Evolutionary conservation across 2,329 filamentous ascomycete species (phyloP), one percentile per base, ranked within the genome.

Genomic region (Colletotrichum plurivorum): DNA sequence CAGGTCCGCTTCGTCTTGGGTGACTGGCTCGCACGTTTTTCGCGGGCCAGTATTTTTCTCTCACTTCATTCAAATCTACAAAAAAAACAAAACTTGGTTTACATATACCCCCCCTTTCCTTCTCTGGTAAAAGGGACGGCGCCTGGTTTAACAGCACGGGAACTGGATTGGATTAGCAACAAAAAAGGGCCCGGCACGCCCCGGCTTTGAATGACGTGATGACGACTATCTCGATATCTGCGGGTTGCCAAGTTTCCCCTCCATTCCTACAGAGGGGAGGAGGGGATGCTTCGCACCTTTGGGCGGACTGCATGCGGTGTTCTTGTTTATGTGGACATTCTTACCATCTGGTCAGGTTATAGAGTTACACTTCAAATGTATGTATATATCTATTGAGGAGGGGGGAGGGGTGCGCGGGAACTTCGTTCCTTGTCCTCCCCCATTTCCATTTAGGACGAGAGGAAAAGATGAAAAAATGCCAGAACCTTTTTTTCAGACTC

Each of bases 211-310:
- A 70, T 69, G 67, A 70, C 36, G 49, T 70, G 67, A 70, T 59
- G 67, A 70, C 57, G 43, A 70, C 2, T 63, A 68, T 70, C 63
- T 70, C 54, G 67, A 53, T 70, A 67, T 58, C 67, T 43, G 61
- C 25, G 56, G 52, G 52, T 48, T 57, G 20, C 13, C 48, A 39
- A 58, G 31, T 31, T 48, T 31, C 43, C 57, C 36, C 13, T 31
- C n/a, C 39, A 12, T 58, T 15, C 31, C 36, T 52, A 27, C 56
- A 20, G 60, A 41, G 22, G 22, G 22, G 22, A 25, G 22, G 22
- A 25, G 46, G 39, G 15, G n/a, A 41, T 54, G n/a, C 62, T 45
- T 51, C 22, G 31, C 31, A 36, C 31, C 31, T 36, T 43, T 39
- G 41, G 63, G 57, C 51, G 25, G 45, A 55, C 49, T 43, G 55